phyloP scores from a whole-genome alignment of 805 yeast species.

The Starmerella khaoyaiensis region DNA sequence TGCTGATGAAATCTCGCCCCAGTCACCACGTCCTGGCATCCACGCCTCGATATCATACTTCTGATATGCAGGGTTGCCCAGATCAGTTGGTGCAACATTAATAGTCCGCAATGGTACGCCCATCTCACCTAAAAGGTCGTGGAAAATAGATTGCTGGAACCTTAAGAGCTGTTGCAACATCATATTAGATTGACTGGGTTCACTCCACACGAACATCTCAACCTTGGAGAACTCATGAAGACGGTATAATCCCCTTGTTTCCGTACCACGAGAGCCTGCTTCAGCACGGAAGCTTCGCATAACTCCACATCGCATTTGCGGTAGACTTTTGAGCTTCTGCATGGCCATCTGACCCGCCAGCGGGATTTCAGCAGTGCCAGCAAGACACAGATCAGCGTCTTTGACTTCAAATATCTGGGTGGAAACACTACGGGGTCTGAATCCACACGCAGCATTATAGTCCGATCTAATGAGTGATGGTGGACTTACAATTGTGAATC shows the following conservation, averaged over 20 bases:
- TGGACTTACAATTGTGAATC: conserved; percentile 62
- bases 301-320: conserved; percentile 37
- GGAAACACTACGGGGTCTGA: conserved; percentile 79
- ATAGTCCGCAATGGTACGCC: conserved; percentile 73
- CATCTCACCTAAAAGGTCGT: conserved; percentile 31
- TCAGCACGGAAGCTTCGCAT: conserved; percentile 87
- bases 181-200: conserved; percentile 25
- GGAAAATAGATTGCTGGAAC: conserved; percentile 53
- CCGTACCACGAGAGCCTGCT: conserved; percentile 93
- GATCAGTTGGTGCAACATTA: conserved; percentile 78
- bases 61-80: conserved; percentile 86
- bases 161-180: conserved; percentile 39
- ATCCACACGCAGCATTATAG: conserved; percentile 80
- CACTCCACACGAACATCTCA: conserved; percentile 70
- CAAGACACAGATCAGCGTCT: conserved; percentile 43
- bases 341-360: conserved; percentile 67
- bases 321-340: conserved; percentile 29
- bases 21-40: conserved; percentile 91
- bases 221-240: conserved; percentile 96
- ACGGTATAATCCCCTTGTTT: conserved; percentile 80
- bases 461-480: conserved; percentile 77
- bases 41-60: conserved; percentile 92
- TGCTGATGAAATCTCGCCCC: conserved; percentile 88
- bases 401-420: conserved; percentile 66
- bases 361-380: conserved; percentile 95